Evolutionary conservation across 495 filamentous ascomycete genomes (phyloP).

Genomic region (Neurospora africana): DNA sequence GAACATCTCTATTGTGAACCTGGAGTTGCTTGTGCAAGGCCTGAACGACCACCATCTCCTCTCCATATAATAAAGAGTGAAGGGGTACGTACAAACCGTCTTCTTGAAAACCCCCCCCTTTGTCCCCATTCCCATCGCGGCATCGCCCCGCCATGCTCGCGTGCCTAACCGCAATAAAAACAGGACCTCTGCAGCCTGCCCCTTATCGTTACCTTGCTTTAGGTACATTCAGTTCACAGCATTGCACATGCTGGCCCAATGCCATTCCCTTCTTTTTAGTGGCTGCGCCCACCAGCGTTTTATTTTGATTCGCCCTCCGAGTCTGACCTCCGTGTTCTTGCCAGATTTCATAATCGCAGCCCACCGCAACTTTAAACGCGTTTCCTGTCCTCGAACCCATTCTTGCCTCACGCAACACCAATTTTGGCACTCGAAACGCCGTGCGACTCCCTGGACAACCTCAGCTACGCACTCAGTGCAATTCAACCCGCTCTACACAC

Average conservation of each 20-base stretch:
- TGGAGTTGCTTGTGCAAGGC: not conserved
- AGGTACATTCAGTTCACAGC: not conserved
- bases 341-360: slow-evolving; percentile 17
- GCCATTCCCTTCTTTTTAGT: not conserved
- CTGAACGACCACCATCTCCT: not conserved
- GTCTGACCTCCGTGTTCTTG: slow-evolving; percentile 17
- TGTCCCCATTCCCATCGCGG: not conserved
- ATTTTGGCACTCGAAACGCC: not conserved
- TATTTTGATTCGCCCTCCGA: slow-evolving; percentile 15
- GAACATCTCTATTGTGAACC: not conserved
- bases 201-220: not conserved
- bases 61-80: not conserved
- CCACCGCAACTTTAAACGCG: not conserved
- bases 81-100: not conserved
- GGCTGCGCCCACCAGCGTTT: slow-evolving; percentile 1
- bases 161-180: not conserved
- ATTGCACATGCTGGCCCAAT: not conserved
- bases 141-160: not conserved
- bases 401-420: not conserved
- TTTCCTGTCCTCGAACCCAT: not conserved
- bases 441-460: not conserved
- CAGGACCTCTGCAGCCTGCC: not conserved
- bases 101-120: not conserved
- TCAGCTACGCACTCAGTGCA: not conserved
- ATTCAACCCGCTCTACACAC: not conserved